Conservation (phyloP, 257 asterid genomes). For the Agastache rugosa region DNA sequence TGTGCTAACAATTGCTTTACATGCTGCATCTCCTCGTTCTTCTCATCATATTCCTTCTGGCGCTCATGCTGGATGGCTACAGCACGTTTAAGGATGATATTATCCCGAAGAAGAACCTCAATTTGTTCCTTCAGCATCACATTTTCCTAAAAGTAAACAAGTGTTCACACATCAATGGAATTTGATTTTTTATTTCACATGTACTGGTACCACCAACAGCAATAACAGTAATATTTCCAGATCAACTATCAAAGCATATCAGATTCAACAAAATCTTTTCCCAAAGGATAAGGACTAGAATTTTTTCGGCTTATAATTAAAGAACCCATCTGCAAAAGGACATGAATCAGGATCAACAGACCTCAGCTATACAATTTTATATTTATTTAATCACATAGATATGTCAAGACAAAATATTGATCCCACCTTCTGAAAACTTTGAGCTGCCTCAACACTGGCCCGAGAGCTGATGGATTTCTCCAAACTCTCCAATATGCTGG, state of each 20-base stretch:
- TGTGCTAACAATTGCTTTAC: constrained; percentile 73
- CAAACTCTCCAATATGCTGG: constrained; percentile 65
- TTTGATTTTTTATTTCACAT: not conserved
- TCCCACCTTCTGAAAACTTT: constrained; percentile 60
- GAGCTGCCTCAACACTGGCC: constrained; percentile 54
- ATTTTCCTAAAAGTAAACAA: constrained; percentile 46
- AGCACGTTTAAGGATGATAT: constrained; percentile 72
- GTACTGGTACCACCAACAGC: constrained; percentile 1
- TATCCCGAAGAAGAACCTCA: constrained; percentile 58
- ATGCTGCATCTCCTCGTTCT: constrained; percentile 62
- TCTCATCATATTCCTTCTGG: constrained; percentile 69
- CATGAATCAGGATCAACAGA: not conserved
- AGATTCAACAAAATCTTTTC: not conserved
- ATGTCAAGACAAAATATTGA: constrained; percentile 4
- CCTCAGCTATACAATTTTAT: not conserved
- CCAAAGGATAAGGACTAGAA: not conserved
- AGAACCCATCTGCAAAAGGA: no score
- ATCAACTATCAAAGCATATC: not conserved
- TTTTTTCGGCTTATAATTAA: no score
- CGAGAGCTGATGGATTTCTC: constrained; percentile 62
- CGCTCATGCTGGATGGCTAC: constrained; percentile 79
- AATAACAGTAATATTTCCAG: not conserved
- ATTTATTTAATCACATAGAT: not conserved
- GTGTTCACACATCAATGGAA: not conserved
- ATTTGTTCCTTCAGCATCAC: constrained; percentile 64